Conservation (phyloP, 2,329 filamentous ascomycete genomes). For the Alternaria triticimaculans region DNA sequence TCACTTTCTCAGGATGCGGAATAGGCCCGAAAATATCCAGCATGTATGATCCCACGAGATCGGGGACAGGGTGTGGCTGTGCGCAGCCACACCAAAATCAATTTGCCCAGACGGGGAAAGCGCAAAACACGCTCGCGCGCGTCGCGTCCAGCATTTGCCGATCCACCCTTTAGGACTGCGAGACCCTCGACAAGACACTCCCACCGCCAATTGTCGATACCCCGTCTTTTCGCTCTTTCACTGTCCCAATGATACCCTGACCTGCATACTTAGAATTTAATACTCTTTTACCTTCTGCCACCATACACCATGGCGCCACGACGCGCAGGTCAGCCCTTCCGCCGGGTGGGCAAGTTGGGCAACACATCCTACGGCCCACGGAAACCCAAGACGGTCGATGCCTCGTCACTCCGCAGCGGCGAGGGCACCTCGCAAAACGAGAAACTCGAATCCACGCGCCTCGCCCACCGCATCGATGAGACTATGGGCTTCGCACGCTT, state of each 20-base stretch:
- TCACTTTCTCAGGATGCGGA: slow-evolving; percentile 22
- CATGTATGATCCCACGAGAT: slow-evolving; percentile 24
- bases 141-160: slow-evolving; percentile 28
- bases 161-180: slow-evolving; percentile 13
- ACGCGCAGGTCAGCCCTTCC: slow-evolving; percentile 49
- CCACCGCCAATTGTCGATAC: slow-evolving; percentile 20
- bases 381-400: slow-evolving; percentile 78
- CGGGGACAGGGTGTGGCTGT: background rate
- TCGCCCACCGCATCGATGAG: slow-evolving; percentile 92
- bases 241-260: slow-evolving; percentile 43
- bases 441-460: slow-evolving; percentile 82
- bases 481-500: slow-evolving; percentile 92
- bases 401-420: slow-evolving; percentile 72
- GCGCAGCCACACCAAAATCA: slow-evolving; percentile 27
- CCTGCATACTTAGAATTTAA: slow-evolving; percentile 31
- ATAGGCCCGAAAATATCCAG: slow-evolving; percentile 34
- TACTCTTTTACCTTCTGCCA: slow-evolving; percentile 24
- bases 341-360: slow-evolving; percentile 52
- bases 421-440: slow-evolving; percentile 93
- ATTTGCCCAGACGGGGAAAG: slow-evolving; percentile 32
- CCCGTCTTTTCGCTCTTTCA: slow-evolving; percentile 21
- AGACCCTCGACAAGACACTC: slow-evolving; percentile 16
- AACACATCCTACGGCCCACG: slow-evolving; percentile 58
- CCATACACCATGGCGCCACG: slow-evolving; percentile 53
- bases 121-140: slow-evolving; percentile 28